Conservation (phyloP, 352 stramenopile genomes). For the Globisporangium radiosum region DNA sequence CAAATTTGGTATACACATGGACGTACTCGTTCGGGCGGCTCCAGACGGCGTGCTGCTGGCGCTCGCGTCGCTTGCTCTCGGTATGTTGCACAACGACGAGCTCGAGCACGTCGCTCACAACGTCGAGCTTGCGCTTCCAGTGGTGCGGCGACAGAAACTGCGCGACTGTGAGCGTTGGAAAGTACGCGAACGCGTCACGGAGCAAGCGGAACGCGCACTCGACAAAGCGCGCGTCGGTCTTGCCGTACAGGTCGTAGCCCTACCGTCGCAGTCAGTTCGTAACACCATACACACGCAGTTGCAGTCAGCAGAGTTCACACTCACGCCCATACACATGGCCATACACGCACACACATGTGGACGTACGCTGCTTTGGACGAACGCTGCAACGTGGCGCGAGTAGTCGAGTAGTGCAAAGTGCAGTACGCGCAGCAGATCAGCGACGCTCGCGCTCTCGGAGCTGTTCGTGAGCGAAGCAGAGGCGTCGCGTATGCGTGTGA, state of each 20-base stretch:
- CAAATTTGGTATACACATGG: too few species aligned
- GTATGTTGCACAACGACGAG: slow-evolving; percentile 41
- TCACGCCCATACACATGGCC: too few species aligned
- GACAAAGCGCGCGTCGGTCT: slow-evolving; percentile 74
- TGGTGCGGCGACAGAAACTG: slow-evolving; percentile 67
- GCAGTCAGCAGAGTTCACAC: background rate
- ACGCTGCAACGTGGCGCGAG: slow-evolving; percentile 55
- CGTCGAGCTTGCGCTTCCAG: slow-evolving; percentile 44
- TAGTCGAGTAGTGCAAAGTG: slow-evolving; percentile 72
- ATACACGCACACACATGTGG: slow-evolving; percentile 14
- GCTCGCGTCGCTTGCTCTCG: slow-evolving; percentile 29
- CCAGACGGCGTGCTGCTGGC: slow-evolving; percentile 53
- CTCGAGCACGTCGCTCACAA: slow-evolving; percentile 48
- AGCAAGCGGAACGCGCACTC: slow-evolving; percentile 65
- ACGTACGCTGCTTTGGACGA: slow-evolving; percentile 24
- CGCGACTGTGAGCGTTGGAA: slow-evolving; percentile 46
- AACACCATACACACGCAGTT: background rate
- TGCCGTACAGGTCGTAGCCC: slow-evolving; percentile 70
- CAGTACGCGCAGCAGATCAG: slow-evolving; percentile 57
- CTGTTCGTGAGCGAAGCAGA: slow-evolving; percentile 1
- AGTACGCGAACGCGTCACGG: slow-evolving; percentile 68
- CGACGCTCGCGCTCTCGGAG: slow-evolving; percentile 27
- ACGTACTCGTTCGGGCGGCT: slow-evolving; percentile 27
- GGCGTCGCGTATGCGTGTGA: too few species aligned
- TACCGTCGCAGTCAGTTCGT: slow-evolving; percentile 1